These are phyloP conservation scores for Abortiporus biennis DNA, from an alignment of 1,284 basidiomycete species.

Conservation along the genomic window DNA sequence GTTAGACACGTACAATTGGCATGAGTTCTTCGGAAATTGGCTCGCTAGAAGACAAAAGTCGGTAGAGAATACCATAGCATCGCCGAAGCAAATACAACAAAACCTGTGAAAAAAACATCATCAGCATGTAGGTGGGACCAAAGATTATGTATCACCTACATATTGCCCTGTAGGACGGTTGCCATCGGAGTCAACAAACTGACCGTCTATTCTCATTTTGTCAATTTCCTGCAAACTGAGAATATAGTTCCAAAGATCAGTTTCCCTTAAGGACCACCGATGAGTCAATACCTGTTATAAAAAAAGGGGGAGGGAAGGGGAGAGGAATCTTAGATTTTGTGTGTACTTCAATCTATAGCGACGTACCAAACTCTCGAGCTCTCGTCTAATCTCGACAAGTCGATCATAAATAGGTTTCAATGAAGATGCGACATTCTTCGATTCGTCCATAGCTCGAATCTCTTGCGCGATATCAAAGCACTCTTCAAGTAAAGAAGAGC, in stretches of 20 bases:
- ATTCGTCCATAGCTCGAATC: conserved; percentile 91
- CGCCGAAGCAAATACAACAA: conserved; percentile 88
- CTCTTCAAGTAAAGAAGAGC: conserved; percentile 88
- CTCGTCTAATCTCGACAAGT: conserved; percentile 78
- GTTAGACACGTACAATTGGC: conserved; percentile 69
- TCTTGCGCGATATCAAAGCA: conserved; percentile 97
- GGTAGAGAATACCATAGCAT: conserved; percentile 96
- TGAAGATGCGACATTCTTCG: conserved; percentile 82
- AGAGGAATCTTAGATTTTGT: background rate
- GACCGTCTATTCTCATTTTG: conserved; percentile 93
- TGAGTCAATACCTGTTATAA: conserved; percentile 62
- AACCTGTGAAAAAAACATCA: conserved; percentile 45
- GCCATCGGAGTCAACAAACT: conserved; percentile 93
- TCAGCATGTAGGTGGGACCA: background rate
- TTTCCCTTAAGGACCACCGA: conserved; percentile 96
- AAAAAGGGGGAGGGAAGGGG: background rate
- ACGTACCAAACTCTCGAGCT: conserved; percentile 81
- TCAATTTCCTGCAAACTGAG: conserved; percentile 95
- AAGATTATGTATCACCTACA: conserved; percentile 40
- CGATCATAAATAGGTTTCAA: conserved; percentile 96
- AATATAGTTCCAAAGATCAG: conserved; percentile 93
- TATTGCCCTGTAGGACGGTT: conserved; percentile 89
- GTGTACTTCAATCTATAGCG: background rate
- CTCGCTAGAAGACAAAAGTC: conserved; percentile 93
- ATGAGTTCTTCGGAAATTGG: conserved; percentile 98